Evolutionary conservation across 176 grass and related monocot genomes (phyloP).

Genomic region (Elymus sibiricus): DNA sequence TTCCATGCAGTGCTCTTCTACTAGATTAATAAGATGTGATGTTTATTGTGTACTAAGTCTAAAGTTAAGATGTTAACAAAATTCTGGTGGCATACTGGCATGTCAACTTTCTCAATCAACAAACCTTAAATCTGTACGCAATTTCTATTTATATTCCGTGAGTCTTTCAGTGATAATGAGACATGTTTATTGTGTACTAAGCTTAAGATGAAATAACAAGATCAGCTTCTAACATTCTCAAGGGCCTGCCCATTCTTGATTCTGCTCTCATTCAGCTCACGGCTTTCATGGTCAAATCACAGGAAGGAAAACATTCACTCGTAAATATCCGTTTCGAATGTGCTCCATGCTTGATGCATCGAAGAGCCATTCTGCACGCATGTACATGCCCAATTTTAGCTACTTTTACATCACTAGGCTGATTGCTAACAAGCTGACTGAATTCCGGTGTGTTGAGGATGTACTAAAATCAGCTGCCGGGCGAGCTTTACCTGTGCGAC

Average conservation of each 20-base stretch:
- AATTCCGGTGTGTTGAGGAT: neutral
- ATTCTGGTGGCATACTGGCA: neutral
- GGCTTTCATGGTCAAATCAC: neutral
- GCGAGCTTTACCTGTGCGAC: conserved; percentile 50
- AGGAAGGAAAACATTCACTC: neutral
- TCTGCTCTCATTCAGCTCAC: neutral
- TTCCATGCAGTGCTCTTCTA: neutral
- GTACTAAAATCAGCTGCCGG: neutral
- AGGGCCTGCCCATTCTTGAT: neutral
- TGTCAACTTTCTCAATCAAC: neutral
- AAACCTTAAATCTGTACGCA: neutral
- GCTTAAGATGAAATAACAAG: neutral
- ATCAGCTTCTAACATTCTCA: neutral
- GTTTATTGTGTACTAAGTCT: neutral
- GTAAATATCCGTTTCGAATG: neutral
- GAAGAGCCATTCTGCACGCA: neutral
- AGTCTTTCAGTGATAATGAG: neutral
- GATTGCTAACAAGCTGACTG: neutral
- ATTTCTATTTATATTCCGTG: neutral
- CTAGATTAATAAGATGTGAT: neutral
- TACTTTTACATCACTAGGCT: neutral
- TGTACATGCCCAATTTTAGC: neutral
- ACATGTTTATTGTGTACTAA: neutral
- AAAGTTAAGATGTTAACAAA: neutral
- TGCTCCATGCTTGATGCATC: neutral